phyloP scores from a whole-genome alignment of 371 early-diverging fungal genomes.

The Blakeslea trispora region DNA sequence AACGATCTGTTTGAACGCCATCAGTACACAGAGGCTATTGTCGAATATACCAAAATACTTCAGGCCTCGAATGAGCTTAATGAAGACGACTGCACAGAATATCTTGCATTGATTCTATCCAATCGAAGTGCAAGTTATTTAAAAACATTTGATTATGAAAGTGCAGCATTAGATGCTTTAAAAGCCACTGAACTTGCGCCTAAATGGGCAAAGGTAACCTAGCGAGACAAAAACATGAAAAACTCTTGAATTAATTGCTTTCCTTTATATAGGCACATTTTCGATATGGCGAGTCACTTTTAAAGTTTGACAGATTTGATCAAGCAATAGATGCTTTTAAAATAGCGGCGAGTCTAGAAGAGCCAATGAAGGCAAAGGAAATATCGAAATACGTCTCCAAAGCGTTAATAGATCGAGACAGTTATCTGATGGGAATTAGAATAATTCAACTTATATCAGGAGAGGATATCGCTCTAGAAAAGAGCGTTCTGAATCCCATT shows the following conservation, averaged over 20 bases:
- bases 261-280: constrained; percentile 78
- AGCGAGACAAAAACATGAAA: too few relatives aligned
- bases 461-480: constrained; percentile 62
- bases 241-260: too few relatives aligned
- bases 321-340: constrained; percentile 64
- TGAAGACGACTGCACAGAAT: constrained; percentile 25
- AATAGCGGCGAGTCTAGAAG: constrained; percentile 56
- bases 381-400: constrained; percentile 54
- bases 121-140: constrained; percentile 70
- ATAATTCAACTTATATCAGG: constrained; percentile 73
- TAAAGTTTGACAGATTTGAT: constrained; percentile 52
- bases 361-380: constrained; percentile 53
- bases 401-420: constrained; percentile 58
- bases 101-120: constrained; percentile 60
- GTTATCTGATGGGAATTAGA: constrained; percentile 56
- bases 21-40: constrained; percentile 54
- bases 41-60: constrained; percentile 67
- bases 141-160: constrained; percentile 47
- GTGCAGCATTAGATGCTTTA: constrained; percentile 67
- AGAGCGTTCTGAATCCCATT: constrained; percentile 62
- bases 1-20: constrained; percentile 64
- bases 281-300: constrained; percentile 70
- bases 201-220: constrained; percentile 82
- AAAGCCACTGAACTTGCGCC: constrained; percentile 60
- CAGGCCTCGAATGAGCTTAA: constrained; percentile 31